A percentile compares a stretch with the other conserved stretches of the same genome.
phyloP scores from a whole-genome alignment of 305 asterid species.

The Petunia hybrid region DNA sequence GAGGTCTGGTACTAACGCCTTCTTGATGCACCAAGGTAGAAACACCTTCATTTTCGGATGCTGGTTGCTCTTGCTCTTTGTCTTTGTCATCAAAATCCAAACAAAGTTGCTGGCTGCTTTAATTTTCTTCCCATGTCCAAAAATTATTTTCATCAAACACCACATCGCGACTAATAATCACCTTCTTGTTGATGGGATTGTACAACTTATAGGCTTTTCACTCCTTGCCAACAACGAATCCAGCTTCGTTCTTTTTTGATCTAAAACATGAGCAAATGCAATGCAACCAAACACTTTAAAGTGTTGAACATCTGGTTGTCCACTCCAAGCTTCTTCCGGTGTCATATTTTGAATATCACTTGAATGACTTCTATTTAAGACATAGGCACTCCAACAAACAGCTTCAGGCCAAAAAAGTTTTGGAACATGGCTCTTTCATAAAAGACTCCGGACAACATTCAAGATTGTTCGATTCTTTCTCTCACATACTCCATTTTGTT shows the following conservation, averaged over 20 bases:
- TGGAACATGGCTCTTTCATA: not conserved
- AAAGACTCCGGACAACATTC: not conserved
- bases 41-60: not conserved
- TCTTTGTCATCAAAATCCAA: not conserved
- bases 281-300: not conserved
- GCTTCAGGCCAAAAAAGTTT: not conserved
- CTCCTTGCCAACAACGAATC: not conserved
- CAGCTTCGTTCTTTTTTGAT: not conserved
- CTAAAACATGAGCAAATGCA: not conserved
- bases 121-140: not conserved
- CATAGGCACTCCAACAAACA: not conserved
- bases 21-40: not conserved
- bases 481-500: conserved; percentile 16
- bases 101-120: not conserved
- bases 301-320: not conserved
- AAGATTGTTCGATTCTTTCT: not conserved
- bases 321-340: not conserved
- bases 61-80: not conserved
- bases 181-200: not conserved
- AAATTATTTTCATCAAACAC: not conserved
- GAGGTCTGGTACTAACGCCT: not conserved
- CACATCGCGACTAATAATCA: not conserved
- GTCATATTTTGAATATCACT: not conserved
- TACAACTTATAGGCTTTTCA: not conserved
- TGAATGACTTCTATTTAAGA: not conserved